These are phyloP conservation scores for Amanita fuliginea DNA, from an alignment of 768 basidiomycete species.

Conservation along the genomic window DNA sequence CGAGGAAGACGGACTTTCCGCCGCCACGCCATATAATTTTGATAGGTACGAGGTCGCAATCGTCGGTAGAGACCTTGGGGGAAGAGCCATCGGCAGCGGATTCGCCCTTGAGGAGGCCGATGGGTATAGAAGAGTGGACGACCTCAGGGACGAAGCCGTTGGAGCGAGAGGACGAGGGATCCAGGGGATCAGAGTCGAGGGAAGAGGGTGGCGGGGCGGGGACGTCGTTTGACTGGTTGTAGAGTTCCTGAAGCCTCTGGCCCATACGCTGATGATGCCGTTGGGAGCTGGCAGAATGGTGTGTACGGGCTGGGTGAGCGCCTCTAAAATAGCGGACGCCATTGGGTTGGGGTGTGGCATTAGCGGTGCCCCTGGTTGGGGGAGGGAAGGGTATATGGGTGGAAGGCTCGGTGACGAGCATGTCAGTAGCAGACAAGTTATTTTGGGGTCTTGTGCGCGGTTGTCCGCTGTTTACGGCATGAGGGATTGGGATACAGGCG, in stretches of 20 bases:
- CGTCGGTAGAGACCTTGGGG: slow-evolving; percentile 7
- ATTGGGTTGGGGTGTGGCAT: slow-evolving; percentile 18
- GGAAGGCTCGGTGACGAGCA: slow-evolving; percentile 14
- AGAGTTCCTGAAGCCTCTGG: slow-evolving; percentile 34
- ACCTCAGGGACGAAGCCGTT: slow-evolving; percentile 42
- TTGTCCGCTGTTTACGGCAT: neutral
- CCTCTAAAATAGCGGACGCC: slow-evolving; percentile 1
- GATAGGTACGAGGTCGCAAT: slow-evolving; percentile 25
- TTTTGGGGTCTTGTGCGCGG: slow-evolving; percentile 12
- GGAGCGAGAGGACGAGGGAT: slow-evolving; percentile 11
- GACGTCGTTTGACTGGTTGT: slow-evolving; percentile 19
- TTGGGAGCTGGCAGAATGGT: slow-evolving; percentile 20
- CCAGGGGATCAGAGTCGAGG: slow-evolving; percentile 12
- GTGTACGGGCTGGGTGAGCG: neutral
- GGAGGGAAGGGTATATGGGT: slow-evolving; percentile 4
- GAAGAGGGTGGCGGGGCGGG: slow-evolving; percentile 11
- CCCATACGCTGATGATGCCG: slow-evolving; percentile 19
- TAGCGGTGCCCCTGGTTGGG: slow-evolving; percentile 18
- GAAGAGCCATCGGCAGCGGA: slow-evolving; percentile 4
- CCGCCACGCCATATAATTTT: slow-evolving; percentile 59
- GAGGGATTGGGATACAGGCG: slow-evolving; percentile 29
- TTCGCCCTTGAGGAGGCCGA: slow-evolving; percentile 29
- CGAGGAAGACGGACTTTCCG: slow-evolving; percentile 52
- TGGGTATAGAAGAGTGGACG: slow-evolving; percentile 53
- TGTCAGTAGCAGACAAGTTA: slow-evolving; percentile 19